Base-by-base conservation (phyloP, 805 yeast species). In the Lipomyces mesembrius region DNA sequence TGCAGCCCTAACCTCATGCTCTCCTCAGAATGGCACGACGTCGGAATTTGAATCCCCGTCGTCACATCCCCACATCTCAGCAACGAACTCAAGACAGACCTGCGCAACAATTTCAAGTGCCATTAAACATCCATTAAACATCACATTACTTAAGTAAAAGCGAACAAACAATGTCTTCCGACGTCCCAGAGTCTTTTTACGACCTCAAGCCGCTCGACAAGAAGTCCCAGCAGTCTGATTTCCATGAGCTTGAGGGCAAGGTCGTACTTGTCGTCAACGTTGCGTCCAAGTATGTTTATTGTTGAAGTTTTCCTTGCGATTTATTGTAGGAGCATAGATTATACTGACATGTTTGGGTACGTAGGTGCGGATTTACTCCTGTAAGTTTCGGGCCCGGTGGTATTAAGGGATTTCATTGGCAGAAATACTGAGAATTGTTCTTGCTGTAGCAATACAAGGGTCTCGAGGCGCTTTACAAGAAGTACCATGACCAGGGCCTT, bases 241-340 rank as follows among this genome's bases (percentile, higher is more conserved):
- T 92, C 73, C 73, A 78, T 55, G 79, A 87, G 67, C 81, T 89
- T 66, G 83, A 88, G 77, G 96, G 94, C 54, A 90, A 92, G 77
- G 96, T 88, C 56, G 93, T 92, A 20, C 77, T 92, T 56, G 82
- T 92, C 64, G 96, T 92, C 67, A 92, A 92, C 77, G 94, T 91
- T 49, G 97, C 97, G 20, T 88, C 95, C 75, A 88, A 91, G 79
- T 91, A 96, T 52, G 70, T 66, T 25, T 8, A 14, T 27, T 20
- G 3, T 27, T 12, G 43, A n/a, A 14, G 14, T 35, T 37, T 8
- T 22, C 20, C 35, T 32, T 29, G 27, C 32, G 39, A 1, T 25
- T 29, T 25, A 29, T 29, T 29, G 17, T 17, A 27, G n/a, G 51
- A 6, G 29, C 20, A 12, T 51, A 22, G 27, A 25, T 7, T 27